Conservation (phyloP, 2,329 filamentous ascomycete genomes). For the Pyricularia grisea region DNA sequence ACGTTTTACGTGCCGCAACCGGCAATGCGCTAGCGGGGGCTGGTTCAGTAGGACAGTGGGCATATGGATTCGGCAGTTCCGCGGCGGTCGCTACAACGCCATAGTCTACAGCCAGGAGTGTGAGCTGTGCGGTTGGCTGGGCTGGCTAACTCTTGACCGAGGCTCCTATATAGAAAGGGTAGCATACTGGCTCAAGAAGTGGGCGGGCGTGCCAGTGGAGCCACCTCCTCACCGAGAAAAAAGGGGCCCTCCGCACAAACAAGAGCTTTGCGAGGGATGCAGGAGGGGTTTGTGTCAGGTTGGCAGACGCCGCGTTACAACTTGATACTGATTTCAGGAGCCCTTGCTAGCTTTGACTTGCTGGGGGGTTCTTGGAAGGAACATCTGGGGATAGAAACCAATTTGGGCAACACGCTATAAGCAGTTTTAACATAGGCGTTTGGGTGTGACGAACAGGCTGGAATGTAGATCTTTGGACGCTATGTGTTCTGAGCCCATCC, state of each 20-base stretch:
- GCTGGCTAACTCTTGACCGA: constrained; percentile 16
- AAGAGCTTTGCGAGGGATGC: constrained; percentile 24
- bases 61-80: constrained; percentile 23
- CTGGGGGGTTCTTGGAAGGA: not conserved
- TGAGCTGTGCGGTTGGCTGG: constrained; percentile 17
- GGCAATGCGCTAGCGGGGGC: constrained; percentile 9
- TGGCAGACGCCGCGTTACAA: not conserved
- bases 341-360: not conserved
- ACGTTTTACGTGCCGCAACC: constrained; percentile 2
- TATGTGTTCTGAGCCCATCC: not conserved
- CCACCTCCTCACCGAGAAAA: not conserved
- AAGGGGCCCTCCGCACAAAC: constrained; percentile 15
- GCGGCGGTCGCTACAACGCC: constrained; percentile 21
- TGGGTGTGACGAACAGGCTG: not conserved
- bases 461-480: not conserved
- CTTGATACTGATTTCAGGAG: not conserved
- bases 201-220: constrained; percentile 19
- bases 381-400: not conserved
- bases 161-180: constrained; percentile 24
- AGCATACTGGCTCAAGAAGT: constrained; percentile 25
- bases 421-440: not conserved
- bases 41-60: constrained; percentile 25
- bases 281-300: constrained; percentile 20
- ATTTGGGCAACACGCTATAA: not conserved
- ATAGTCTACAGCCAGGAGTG: constrained; percentile 27